phyloP scores from a whole-genome alignment of 2,329 filamentous ascomycete species.

The Herpotrichia juniperi region DNA sequence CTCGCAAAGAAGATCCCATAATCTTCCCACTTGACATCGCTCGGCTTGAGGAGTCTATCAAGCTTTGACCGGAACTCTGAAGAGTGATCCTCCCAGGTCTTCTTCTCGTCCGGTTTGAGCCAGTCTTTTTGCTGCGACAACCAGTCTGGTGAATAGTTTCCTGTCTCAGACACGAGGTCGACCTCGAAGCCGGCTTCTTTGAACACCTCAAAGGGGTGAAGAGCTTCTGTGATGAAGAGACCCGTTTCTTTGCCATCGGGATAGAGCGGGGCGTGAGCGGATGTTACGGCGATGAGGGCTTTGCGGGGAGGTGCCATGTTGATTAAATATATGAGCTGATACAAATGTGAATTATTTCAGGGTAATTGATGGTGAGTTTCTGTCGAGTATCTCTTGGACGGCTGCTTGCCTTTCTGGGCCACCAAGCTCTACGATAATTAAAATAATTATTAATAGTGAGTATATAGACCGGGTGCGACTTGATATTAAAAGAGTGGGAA shows the following conservation, averaged over 20 bases:
- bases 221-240: constrained; percentile 55
- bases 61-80: constrained; percentile 55
- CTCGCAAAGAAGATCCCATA: constrained; percentile 52
- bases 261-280: neutral
- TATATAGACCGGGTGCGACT: no score
- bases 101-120: constrained; percentile 47
- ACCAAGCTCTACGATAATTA: no score
- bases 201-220: constrained; percentile 55
- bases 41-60: constrained; percentile 49
- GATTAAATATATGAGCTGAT: no score
- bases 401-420: no score
- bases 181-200: constrained; percentile 51
- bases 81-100: constrained; percentile 47
- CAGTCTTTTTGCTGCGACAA: constrained; percentile 51
- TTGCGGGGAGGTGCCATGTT: constrained; percentile 5
- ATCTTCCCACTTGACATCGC: constrained; percentile 40
- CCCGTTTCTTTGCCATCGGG: constrained; percentile 47
- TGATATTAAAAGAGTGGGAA: no score
- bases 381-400: no score
- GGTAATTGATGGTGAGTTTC: no score
- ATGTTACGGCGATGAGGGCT: constrained; percentile 5
- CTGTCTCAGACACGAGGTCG: constrained; percentile 54
- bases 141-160: constrained; percentile 52
- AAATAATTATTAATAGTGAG: no score
- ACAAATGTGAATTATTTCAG: no score